Base-by-base conservation (phyloP, 208 protist species). In the Leishmania major region DNA sequence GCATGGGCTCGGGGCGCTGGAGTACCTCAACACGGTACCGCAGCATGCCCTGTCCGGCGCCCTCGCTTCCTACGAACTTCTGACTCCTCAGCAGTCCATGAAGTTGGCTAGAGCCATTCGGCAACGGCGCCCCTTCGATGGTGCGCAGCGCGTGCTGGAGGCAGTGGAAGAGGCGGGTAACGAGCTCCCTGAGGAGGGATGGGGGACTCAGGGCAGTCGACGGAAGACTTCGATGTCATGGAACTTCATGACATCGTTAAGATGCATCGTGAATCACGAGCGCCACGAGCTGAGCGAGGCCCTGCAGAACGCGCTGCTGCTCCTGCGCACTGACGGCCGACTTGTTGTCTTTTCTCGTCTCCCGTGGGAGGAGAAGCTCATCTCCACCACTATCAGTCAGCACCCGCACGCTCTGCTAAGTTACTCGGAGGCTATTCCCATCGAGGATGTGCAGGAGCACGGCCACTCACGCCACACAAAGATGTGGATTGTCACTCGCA, bases 211-310 rank as follows among this genome's bases (percentile, higher is more conserved):
- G 71, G 67, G 74, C 4, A 96, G 91, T 64, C 80, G 88, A 11
- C 86, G 89, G n/a, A 94, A 93, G 80, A 72, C 89, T n/a, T 86
- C 92, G 11, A 96, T 96, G 93, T 95, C 95, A 69, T 94, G 88
- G 92, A 94, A 92, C 73, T 96, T 98, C 74, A 69, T 98, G 28
- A 90, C 84, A 0, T 93, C 95, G 28, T 80, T 98, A 75, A 91
- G 95, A 1, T 94, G 93, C 79, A 92, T 96, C 71, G 86, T 98
- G 40, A 98, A 98, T 77, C 76, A 94, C 62, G 95, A 98, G 80
- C 79, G 81, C n/a, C 77, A 86, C 53, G 95, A 98, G 80, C 84
- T 98, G 47, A 79, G 71, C 17, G 88, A 93, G 77, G 90, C 89
- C 1, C 71, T 96, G 53, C 85, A 93, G 69, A 89, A 96, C 51